A percentile compares a stretch with the other conserved stretches of the same genome.
phyloP scores from a whole-genome alignment of 169 alveolate species.

The Theileria orientalis region DNA sequence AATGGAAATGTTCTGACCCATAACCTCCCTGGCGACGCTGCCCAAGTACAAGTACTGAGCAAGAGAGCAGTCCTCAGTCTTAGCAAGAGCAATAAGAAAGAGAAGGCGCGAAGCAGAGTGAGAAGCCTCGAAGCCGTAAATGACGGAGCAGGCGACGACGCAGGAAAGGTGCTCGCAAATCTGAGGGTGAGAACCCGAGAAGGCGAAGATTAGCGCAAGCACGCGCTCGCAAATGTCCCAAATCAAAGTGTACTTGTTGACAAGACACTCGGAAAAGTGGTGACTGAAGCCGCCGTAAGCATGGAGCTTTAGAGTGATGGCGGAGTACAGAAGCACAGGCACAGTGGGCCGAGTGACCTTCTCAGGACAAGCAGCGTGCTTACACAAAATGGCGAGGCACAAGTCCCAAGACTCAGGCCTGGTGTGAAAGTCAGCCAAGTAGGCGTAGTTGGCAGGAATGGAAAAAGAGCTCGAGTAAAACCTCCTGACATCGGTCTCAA shows the following conservation, averaged over 20 bases:
- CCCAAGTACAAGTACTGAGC: conserved; percentile 20
- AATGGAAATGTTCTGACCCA: conserved; percentile 3
- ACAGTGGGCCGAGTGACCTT: not conserved
- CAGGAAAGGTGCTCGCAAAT: conserved; percentile 13
- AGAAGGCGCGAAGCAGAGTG: not conserved
- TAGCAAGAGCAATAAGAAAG: not conserved
- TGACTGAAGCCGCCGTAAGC: conserved; percentile 30
- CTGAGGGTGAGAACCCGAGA: not conserved
- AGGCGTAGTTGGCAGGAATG: not conserved
- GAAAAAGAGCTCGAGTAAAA: not conserved
- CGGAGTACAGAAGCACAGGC: conserved; percentile 14
- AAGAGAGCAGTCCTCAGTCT: not conserved
- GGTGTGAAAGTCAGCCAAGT: conserved; percentile 7
- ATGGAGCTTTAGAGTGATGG: conserved; percentile 42
- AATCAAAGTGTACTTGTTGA: not conserved
- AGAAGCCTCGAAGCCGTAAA: conserved; percentile 20
- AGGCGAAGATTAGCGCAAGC: not conserved
- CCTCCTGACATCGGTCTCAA: conserved; percentile 16
- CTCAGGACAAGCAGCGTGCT: not conserved
- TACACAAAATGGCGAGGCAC: not conserved
- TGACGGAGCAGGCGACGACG: conserved; percentile 16
- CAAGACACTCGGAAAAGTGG: not conserved
- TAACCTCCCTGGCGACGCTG: conserved; percentile 21
- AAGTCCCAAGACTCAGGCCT: conserved; percentile 11
- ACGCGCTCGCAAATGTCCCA: not conserved